phyloP scores from a whole-genome alignment of 2,329 filamentous ascomycete species.

The Fusarium buharicum region DNA sequence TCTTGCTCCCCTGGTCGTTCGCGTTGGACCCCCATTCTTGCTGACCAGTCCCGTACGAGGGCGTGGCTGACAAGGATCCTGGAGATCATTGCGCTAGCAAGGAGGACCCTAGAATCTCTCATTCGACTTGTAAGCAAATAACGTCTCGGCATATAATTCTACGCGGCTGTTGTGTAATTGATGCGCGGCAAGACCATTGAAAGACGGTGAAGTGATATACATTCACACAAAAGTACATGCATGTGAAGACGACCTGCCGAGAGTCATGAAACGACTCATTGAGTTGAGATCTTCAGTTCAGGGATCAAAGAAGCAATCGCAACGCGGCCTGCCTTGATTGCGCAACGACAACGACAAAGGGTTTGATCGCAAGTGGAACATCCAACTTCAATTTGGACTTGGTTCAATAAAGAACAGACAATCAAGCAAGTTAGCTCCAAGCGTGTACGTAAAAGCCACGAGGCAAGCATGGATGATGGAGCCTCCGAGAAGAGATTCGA shows the following conservation, averaged over 20 bases:
- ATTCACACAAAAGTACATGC: neutral
- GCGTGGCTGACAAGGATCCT: slow-evolving; percentile 36
- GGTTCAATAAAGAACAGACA: slow-evolving; percentile 3
- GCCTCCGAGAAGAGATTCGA: slow-evolving; percentile 3
- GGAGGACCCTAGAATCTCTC: slow-evolving; percentile 10
- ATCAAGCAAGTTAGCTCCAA: slow-evolving; percentile 9
- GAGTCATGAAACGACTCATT: slow-evolving; percentile 3
- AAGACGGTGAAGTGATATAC: neutral
- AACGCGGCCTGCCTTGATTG: neutral
- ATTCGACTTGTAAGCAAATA: slow-evolving; percentile 10
- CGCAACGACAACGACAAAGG: neutral
- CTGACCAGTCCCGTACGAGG: slow-evolving; percentile 1
- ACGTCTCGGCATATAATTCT: slow-evolving; percentile 21
- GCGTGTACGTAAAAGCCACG: slow-evolving; percentile 23
- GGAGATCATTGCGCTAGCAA: slow-evolving; percentile 43
- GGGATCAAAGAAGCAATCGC: neutral
- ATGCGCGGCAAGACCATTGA: slow-evolving; percentile 1
- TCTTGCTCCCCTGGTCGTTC: slow-evolving; percentile 10
- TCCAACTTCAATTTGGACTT: neutral
- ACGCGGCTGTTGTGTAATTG: slow-evolving; percentile 7
- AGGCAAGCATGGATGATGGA: slow-evolving; percentile 33
- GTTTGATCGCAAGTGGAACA: slow-evolving; percentile 2
- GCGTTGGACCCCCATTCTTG: slow-evolving; percentile 1
- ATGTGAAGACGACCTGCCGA: slow-evolving; percentile 3
- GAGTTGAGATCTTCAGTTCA: slow-evolving; percentile 10